Evolutionary conservation across 371 early-diverging fungal species (phyloP), one percentile per base, ranked within the genome.

Genomic region (Enterocytospora artemiae): DNA sequence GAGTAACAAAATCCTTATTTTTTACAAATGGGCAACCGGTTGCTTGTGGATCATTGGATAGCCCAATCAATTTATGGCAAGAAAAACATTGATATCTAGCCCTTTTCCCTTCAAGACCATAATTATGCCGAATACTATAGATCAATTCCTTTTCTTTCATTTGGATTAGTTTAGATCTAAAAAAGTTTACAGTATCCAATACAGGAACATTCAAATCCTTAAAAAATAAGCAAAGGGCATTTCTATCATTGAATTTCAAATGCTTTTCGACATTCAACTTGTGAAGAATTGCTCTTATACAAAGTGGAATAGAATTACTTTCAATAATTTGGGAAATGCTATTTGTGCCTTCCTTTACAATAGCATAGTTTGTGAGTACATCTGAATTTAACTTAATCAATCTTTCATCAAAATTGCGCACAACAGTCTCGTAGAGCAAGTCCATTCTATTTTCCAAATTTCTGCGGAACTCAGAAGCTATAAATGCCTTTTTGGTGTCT

Each of bases 31-130:
- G 73, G 49, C 73, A 72, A 1, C 65, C 57, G 33, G 31, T 32
- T 32, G 2, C 45, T 27, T 34, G 48, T 28, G 28, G 16, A 22
- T 65, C 59, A 36, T 82, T 82, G 48, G 84, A 83, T 41, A 78
- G 67, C 32, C 79, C 82, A 67, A 92, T 91, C 74, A 96, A 89
- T 63, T 87, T 88, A 52, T 80, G 73, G 77, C 97, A 96, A 81
- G 83, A 84, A 77, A 85, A 92, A 0, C 93, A 87, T 7, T 82
- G 79, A 77, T 93, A 96, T 71, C 91, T 85, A 9, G 83, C 83
- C 16, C 93, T 85, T 52, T 85, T 87, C 27, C 99, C 99, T 76
- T 96, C 97, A 69, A 86, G 70, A 53, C 99, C 99, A 78, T 96
- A 98, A 72, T 86, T 89, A 81, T 93, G 92, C 33, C 95, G 83